phyloP scores from a whole-genome alignment of 2,329 filamentous ascomycete genomes.

The Pseudogymnoascus sp. region DNA sequence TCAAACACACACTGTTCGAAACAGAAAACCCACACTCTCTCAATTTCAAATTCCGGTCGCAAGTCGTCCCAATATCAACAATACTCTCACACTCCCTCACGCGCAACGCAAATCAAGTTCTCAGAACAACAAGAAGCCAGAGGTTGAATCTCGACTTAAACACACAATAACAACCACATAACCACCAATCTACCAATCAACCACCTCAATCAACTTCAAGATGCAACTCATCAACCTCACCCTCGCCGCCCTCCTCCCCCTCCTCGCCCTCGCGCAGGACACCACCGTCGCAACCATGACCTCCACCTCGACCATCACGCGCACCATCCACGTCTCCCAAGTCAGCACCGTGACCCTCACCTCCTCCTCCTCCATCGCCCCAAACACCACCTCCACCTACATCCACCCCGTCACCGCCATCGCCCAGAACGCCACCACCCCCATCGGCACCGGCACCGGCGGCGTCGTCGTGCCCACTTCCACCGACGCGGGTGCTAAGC shows the following conservation, averaged over 20 bases:
- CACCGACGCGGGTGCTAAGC: neutral
- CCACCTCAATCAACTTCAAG: neutral
- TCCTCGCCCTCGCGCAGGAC: conserved; percentile 4
- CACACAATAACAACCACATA: neutral
- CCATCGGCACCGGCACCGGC: neutral
- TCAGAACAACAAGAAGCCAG: neutral
- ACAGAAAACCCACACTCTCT: neutral
- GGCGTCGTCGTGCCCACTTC: neutral
- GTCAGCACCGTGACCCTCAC: neutral
- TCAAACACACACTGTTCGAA: neutral
- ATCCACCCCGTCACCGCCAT: neutral
- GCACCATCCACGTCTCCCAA: neutral
- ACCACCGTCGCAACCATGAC: conserved; percentile 8
- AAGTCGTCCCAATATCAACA: neutral
- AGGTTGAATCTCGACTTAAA: neutral
- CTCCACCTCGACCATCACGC: neutral
- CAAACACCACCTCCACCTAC: neutral
- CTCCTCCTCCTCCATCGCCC: neutral
- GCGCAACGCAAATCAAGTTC: neutral
- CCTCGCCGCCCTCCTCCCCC: neutral
- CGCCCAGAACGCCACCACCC: neutral
- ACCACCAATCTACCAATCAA: neutral
- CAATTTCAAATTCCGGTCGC: neutral
- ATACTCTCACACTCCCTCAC: neutral
- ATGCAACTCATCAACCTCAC: neutral